Conservation (phyloP, 257 asterid species). For the Henckelia pumila region DNA sequence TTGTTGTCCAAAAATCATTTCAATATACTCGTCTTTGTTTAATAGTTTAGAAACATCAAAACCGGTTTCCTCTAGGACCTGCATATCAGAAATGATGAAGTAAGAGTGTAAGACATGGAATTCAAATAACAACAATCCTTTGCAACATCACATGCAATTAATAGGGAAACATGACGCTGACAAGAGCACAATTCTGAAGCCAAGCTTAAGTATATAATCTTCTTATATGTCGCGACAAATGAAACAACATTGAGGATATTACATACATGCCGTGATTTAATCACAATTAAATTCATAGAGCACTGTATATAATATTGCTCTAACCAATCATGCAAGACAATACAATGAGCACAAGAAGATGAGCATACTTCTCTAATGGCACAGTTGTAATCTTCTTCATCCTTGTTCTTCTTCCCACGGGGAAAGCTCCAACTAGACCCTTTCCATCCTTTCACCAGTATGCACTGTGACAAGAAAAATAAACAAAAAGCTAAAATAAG, state of each 20-base stretch:
- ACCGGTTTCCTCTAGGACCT: conserved; percentile 90
- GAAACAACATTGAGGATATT: neutral
- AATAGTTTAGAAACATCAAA: conserved; percentile 76
- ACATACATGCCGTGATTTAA: neutral
- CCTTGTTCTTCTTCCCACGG: conserved; percentile 87
- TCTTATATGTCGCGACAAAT: neutral
- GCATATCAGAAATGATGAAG: conserved; percentile 33
- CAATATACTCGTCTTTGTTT: conserved; percentile 62
- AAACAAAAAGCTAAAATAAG: conserved; percentile 9
- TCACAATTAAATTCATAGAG: conserved; percentile 1
- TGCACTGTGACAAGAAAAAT: conserved; percentile 45
- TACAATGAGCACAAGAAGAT: conserved; percentile 2
- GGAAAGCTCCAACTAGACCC: conserved; percentile 96
- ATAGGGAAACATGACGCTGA: neutral
- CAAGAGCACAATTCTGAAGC: neutral
- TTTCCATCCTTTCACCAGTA: conserved; percentile 88
- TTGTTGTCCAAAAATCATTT: conserved; percentile 83
- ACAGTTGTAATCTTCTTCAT: conserved; percentile 81
- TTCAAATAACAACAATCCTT: neutral
- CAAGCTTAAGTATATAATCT: neutral
- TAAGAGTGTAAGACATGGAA: conserved; percentile 17
- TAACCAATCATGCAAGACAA: conserved; percentile 15
- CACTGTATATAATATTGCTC: neutral
- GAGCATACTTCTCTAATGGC: conserved; percentile 75
- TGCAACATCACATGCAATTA: neutral